Base-by-base conservation (phyloP, 768 basidiomycete species). In the Mycena leptocephala region DNA sequence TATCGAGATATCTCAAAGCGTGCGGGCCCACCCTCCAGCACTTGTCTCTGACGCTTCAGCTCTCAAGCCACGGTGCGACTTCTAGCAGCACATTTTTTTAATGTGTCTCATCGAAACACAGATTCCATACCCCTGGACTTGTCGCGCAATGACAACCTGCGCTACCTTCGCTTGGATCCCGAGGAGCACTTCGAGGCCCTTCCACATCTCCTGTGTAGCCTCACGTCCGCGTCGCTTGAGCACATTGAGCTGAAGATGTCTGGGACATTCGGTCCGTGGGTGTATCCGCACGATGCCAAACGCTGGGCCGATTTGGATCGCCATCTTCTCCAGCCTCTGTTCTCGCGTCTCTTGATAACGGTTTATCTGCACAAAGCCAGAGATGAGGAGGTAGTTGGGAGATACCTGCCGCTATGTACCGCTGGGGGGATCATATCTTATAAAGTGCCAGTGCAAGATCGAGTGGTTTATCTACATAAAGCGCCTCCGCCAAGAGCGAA, bases 291-390 rank as follows among this genome's bases (percentile, higher is more conserved):
- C 35, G 65, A 67, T 24, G 46, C 22, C 24, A 16, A n/a, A 1
- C 51, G 48, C 51, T 53, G 65, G 65, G 65, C 48, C 32, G 51
- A 67, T 11, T n/a, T 55, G 10, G 65, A 67, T 24, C 65, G 65
- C 3, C 35, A 51, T 64, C 62, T 64, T 64, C 39, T 64, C 16
- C 58, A n/a, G 58, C 22, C 58, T 35, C 58, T n/a, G 16, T 51
- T 67, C 7, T 35, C 51, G 11, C 41, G 28, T 9, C 32, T 67
- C 13, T 53, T 11, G n/a, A 35, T 67, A 24, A 67, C 7, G 9
- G 65, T 67, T 1, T 48, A 46, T 22, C 33, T 67, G 46, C 65
- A 53, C 33, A 67, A 55, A 35, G 65, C 65, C 35, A 28, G 53
- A 35, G 65, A 67, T 24, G 65, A 67, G 46, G 65, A 67, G 28